These are phyloP conservation scores for Quercus glauca DNA, from an alignment of 306 rosid species.

Conservation along the genomic window DNA sequence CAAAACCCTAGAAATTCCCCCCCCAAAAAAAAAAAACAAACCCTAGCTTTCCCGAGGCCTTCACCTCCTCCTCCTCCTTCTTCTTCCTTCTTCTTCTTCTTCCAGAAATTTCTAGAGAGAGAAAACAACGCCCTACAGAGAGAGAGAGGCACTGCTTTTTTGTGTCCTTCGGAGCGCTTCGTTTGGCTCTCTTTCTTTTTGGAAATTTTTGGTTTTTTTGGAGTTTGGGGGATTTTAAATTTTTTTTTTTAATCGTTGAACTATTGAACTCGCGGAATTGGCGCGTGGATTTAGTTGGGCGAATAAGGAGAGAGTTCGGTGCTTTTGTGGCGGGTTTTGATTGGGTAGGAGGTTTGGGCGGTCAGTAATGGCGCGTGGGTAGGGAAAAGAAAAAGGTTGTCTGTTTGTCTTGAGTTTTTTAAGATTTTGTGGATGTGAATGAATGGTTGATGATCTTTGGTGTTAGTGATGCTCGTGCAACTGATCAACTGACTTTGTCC, in stretches of 20 bases:
- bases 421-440: not conserved
- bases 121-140: not conserved
- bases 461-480: not conserved
- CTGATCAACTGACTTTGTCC: not conserved
- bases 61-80: too few species aligned
- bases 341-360: not conserved
- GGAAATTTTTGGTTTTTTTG: not conserved
- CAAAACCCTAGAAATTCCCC: constrained; percentile 32
- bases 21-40: too few species aligned
- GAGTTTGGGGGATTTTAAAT: not conserved
- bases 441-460: not conserved
- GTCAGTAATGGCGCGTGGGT: not conserved
- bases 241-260: not conserved
- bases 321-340: not conserved
- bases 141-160: constrained; percentile 25
- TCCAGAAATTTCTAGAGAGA: constrained; percentile 9
- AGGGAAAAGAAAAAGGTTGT: not conserved
- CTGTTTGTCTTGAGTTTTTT: not conserved
- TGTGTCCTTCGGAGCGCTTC: constrained; percentile 25
- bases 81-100: not conserved
- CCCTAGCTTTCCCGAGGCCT: not conserved
- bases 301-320: not conserved
- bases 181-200: constrained; percentile 35
- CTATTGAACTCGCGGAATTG: not conserved
- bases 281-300: not conserved